A percentile compares a stretch with the other conserved stretches of the same genome.
phyloP scores from a whole-genome alignment of 1,284 basidiomycete genomes.

The Ustilago sp. region DNA sequence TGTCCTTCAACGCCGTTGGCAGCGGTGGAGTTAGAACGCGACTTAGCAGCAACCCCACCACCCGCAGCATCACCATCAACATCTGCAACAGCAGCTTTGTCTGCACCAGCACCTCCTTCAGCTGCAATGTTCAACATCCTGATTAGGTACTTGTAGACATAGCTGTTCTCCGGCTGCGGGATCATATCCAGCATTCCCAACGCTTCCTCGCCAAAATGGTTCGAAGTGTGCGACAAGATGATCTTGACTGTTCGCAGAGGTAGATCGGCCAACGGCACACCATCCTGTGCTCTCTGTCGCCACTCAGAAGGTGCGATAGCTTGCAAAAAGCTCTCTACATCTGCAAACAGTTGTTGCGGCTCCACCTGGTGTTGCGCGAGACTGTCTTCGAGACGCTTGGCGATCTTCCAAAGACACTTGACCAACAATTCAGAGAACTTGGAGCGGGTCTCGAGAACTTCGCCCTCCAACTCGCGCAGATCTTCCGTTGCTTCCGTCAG shows the following conservation, averaged over 20 bases:
- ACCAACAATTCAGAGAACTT: slow-evolving; percentile 95
- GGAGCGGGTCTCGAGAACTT: slow-evolving; percentile 71
- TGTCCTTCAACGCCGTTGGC: slow-evolving; percentile 69
- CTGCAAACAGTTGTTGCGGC: slow-evolving; percentile 88
- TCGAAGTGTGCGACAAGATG: slow-evolving; percentile 70
- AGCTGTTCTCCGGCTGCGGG: slow-evolving; percentile 60
- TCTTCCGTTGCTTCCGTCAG: slow-evolving; percentile 87
- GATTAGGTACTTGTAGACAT: slow-evolving; percentile 65
- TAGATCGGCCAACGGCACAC: slow-evolving; percentile 94
- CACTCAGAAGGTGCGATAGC: slow-evolving; percentile 95
- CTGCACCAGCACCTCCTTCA: slow-evolving; percentile 30
- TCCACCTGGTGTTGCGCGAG: slow-evolving; percentile 83
- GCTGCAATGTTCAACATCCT: slow-evolving; percentile 57
- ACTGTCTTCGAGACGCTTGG: slow-evolving; percentile 91
- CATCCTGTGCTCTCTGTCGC: slow-evolving; percentile 87
- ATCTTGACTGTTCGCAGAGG: slow-evolving; percentile 92
- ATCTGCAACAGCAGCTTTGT: slow-evolving; percentile 31
- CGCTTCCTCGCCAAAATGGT: slow-evolving; percentile 59
- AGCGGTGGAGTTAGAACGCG: slow-evolving; percentile 3
- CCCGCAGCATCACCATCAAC: slow-evolving; percentile 79
- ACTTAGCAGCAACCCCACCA: slow-evolving; percentile 12
- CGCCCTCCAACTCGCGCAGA: slow-evolving; percentile 75
- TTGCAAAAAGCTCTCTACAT: slow-evolving; percentile 93
- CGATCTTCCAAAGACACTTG: slow-evolving; percentile 99
- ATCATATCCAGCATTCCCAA: slow-evolving; percentile 61